A percentile compares a stretch with the other conserved stretches of the same genome.
These are phyloP conservation scores for Periconia macrospinosa DNA, from an alignment of 2,329 filamentous ascomycete genomes.

Conservation along the genomic window DNA sequence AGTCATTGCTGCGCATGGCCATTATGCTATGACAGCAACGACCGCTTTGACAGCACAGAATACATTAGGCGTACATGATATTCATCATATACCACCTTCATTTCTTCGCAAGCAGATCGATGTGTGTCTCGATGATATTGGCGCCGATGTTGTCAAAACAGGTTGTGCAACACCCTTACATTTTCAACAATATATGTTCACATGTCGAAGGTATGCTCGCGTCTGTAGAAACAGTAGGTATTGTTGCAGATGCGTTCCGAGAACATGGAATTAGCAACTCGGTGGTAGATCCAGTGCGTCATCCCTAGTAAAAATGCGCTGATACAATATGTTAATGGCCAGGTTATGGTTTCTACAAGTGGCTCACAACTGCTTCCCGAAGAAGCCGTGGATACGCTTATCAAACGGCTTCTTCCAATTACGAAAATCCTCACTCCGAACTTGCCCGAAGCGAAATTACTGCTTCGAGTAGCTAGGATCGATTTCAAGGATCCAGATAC, in stretches of 20 bases:
- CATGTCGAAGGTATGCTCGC: slow-evolving; percentile 73
- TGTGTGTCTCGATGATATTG: slow-evolving; percentile 80
- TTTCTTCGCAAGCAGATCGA: slow-evolving; percentile 88
- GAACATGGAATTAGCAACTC: slow-evolving; percentile 60
- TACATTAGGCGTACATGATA: slow-evolving; percentile 78
- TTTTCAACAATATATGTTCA: slow-evolving; percentile 5
- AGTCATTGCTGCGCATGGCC: slow-evolving; percentile 86
- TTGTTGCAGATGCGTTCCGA: slow-evolving; percentile 66
- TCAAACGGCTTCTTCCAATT: slow-evolving; percentile 62
- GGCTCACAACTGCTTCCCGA: slow-evolving; percentile 69
- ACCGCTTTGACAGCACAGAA: slow-evolving; percentile 97
- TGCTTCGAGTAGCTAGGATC: slow-evolving; percentile 59
- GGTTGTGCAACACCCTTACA: slow-evolving; percentile 54
- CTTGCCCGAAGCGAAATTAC: slow-evolving; percentile 70
- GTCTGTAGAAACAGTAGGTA: slow-evolving; percentile 67
- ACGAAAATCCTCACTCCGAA: slow-evolving; percentile 77
- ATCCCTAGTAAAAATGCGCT: neutral
- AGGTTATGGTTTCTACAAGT: slow-evolving; percentile 91
- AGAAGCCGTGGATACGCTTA: slow-evolving; percentile 64
- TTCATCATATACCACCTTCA: slow-evolving; percentile 74
- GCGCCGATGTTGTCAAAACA: slow-evolving; percentile 87
- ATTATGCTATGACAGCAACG: slow-evolving; percentile 95
- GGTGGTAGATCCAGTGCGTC: slow-evolving; percentile 74
- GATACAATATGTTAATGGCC: neutral
- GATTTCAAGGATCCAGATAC: slow-evolving; percentile 53